Base-by-base conservation (phyloP, 306 rosid genomes). In the Corylus americana region DNA sequence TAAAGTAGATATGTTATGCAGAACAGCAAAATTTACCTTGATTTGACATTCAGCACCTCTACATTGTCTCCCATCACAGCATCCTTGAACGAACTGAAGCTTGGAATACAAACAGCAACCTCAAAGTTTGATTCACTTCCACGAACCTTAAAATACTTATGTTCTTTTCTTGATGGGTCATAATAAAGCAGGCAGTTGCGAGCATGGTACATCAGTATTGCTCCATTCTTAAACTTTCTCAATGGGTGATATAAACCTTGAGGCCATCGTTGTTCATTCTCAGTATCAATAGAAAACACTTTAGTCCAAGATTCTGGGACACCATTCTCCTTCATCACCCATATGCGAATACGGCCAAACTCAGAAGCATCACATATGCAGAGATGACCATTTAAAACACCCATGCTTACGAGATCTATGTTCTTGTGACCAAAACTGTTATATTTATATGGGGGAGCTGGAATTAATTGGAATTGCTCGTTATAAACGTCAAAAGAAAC, bases 381-480 rank as follows among this genome's bases (percentile, higher is more conserved):
- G 2, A 70, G 77, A 35, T 1, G 16, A 11, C 67, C 80, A 20
- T 3, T 70, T 22, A 61, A 39, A 62, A 51, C 25, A 39, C 74
- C 81, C 81, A 82, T 51, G 42, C 35, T 44, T 11, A 61, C 9
- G 1, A 35, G 3, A 2, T 3, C 2, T 20, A 20, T 7, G 22
- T 27, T 42, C 5, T 11, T 73, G 6, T 6, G 18, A 35, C 17
- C 66, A 0, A 4, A 11, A 3, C 8, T 1, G 37, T 47, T 0
- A 74, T 7, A 37, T 37, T 35, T 8, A 39, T 17, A 18, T 35
- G 74, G 64, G 1, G 77, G 75, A 25, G 55, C 14, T 35, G 82
- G 78, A 66, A 81, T 17, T 20, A 27, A n/a, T 7, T 58, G 57
- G 49, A 83, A 81, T n/a, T 18, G 39, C 80, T 79, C 86, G 16